Percentiles rank a stretch among this genome's conserved stretches.
Conservation (phyloP, 2,329 filamentous ascomycete genomes). For the Colletotrichum scovillei region DNA sequence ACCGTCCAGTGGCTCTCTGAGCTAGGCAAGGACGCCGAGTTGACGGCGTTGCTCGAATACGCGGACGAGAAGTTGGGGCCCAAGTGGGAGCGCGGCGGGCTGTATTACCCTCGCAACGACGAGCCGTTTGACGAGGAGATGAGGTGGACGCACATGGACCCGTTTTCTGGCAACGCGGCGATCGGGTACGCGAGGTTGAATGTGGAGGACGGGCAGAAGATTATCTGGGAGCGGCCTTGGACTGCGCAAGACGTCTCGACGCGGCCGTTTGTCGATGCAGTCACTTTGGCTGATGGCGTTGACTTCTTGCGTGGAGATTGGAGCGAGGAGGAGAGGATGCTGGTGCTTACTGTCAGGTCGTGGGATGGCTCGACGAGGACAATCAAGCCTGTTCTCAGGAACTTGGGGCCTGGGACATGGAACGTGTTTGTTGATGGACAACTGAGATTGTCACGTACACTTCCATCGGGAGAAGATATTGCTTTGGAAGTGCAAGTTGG, state of each 20-base stretch:
- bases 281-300: neutral
- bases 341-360: neutral
- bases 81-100: constrained; percentile 47
- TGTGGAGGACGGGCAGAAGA: constrained; percentile 48
- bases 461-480: neutral
- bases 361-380: neutral
- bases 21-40: constrained; percentile 38
- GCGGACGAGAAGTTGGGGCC: constrained; percentile 43
- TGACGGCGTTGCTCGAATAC: constrained; percentile 41
- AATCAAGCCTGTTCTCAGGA: neutral
- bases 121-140: constrained; percentile 38
- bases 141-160: constrained; percentile 45
- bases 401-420: neutral
- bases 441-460: neutral
- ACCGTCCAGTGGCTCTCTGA: constrained; percentile 48
- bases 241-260: constrained; percentile 32
- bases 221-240: constrained; percentile 48
- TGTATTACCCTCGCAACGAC: constrained; percentile 47
- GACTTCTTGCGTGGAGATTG: constrained; percentile 15
- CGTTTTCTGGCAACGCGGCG: constrained; percentile 48
- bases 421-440: neutral
- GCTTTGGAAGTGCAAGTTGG: neutral
- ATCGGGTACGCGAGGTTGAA: constrained; percentile 51
- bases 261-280: constrained; percentile 5
- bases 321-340: neutral